Percentiles rank a stretch among this genome's conserved stretches.
Evolutionary conservation across 352 stramenopile species (phyloP).

Genomic region (Pythium myriotylum): DNA sequence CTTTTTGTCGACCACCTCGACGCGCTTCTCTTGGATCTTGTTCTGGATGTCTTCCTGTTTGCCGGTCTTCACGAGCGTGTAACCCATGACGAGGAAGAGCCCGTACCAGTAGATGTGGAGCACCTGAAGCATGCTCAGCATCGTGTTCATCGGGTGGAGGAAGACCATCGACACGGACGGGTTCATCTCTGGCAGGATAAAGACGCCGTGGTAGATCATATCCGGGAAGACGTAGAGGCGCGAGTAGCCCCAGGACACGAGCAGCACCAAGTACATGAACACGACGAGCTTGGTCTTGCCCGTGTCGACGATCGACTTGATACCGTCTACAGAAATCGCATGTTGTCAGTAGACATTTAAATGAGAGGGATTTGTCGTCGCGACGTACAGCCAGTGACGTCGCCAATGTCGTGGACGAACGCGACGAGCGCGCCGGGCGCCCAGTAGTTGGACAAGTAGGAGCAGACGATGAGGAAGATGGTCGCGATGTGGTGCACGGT

Average conservation of each 20-base stretch:
- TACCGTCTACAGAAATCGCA: constrained; percentile 39
- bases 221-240: constrained; percentile 45
- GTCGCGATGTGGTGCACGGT: constrained; percentile 59
- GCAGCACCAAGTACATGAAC: constrained; percentile 38
- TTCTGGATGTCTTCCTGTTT: constrained; percentile 52
- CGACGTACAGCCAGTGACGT: constrained; percentile 53
- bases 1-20: constrained; percentile 18
- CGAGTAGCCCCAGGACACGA: constrained; percentile 42
- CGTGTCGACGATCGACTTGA: constrained; percentile 71
- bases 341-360: too few relatives aligned
- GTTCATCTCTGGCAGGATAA: constrained; percentile 33
- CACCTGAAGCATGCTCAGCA: constrained; percentile 44
- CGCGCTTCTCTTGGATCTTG: constrained; percentile 22
- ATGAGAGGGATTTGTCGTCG: too few relatives aligned
- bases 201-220: constrained; percentile 39
- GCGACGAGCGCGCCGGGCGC: constrained; percentile 47
- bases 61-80: constrained; percentile 42
- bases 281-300: constrained; percentile 37
- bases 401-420: constrained; percentile 59
- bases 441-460: constrained; percentile 57
- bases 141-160: constrained; percentile 37
- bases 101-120: constrained; percentile 48
- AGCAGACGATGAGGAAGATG: constrained; percentile 59
- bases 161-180: constrained; percentile 34
- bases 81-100: constrained; percentile 51